Evolutionary conservation across 176 grass and related monocot species (phyloP), one percentile per base, ranked within the genome.

Genomic region (Melocanna baccifera): DNA sequence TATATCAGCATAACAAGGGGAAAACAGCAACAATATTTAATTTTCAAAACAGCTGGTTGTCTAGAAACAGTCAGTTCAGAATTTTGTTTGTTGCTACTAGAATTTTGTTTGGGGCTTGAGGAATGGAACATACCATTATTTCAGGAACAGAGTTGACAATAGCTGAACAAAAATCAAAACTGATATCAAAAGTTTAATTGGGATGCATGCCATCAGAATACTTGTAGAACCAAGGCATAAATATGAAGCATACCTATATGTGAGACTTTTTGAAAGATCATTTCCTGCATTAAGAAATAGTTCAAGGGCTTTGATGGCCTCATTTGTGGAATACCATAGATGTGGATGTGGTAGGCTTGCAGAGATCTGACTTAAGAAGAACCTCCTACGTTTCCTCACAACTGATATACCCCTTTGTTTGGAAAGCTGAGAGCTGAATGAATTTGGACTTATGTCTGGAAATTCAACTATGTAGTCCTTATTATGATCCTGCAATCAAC

Each of bases 391-490:
- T 71, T 85, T 85, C 39, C 62, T 82, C 48, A n/a, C 11, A 69
- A 12, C 73, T 78, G 89, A 80, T 30, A 87, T 82, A 70, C 53
- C 81, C 87, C 75, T 87, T 85, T 9, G 58, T 84, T 91, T 90
- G 26, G 87, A 89, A 83, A 84, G 47, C 7, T 77, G 65, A 55
- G 84, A 83, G 83, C 37, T 77, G 65, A 78, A 20, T 77, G 69
- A 42, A 81, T 71, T 75, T n/a, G 95, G 92, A 68, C 75, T 86
- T 18, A 87, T 75, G 72, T 98, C 92, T 76, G 92, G 95, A 87
- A 98, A 98, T 73, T 95, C 79, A 81, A 98, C 92, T 88, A 95
- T 93, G 76, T 98, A 98, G 71, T 98, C 95, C 69, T 15, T 91
- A 83, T 98, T 98, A 81, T 98, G 92, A 83, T 98, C 92, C 95